phyloP scores from a whole-genome alignment of 2,329 filamentous ascomycete species.

The Leptodontidium sp. region DNA sequence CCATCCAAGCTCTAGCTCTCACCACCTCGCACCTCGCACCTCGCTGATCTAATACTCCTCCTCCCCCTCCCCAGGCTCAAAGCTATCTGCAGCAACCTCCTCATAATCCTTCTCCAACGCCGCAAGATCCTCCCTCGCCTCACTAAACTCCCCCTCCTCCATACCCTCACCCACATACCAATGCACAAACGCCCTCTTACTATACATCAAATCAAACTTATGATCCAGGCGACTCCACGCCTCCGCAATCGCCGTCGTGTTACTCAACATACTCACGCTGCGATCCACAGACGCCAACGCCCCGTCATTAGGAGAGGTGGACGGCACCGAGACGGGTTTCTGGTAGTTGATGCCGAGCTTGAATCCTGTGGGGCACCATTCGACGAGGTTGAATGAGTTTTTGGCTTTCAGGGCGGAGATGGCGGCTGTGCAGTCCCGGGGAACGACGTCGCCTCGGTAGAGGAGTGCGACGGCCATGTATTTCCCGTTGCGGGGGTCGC shows the following conservation, averaged over 20 bases:
- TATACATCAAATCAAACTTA: constrained; percentile 77
- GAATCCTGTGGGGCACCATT: constrained; percentile 75
- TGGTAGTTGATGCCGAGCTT: constrained; percentile 75
- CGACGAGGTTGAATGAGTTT: constrained; percentile 69
- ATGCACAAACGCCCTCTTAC: constrained; percentile 74
- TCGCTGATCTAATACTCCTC: constrained; percentile 33
- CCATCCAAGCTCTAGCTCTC: neutral
- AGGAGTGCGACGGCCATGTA: constrained; percentile 74
- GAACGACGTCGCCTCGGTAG: constrained; percentile 72
- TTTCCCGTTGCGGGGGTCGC: constrained; percentile 71
- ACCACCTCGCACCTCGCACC: too few species aligned
- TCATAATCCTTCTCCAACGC: constrained; percentile 72
- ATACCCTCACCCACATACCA: constrained; percentile 77
- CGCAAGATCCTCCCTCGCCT: constrained; percentile 71
- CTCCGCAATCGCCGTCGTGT: constrained; percentile 72
- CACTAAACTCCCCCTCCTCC: constrained; percentile 74
- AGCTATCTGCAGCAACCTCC: constrained; percentile 65
- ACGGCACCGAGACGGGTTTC: constrained; percentile 61
- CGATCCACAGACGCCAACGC: constrained; percentile 63
- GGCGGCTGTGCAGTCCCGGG: constrained; percentile 66
- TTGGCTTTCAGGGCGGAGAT: constrained; percentile 70
- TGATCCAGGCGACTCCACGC: constrained; percentile 70
- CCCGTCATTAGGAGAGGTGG: constrained; percentile 48
- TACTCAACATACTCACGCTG: constrained; percentile 68
- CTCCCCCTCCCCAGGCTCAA: constrained; percentile 55